These are phyloP conservation scores for Trypanosoma platydactyli DNA, from an alignment of 208 protist genomes.

Conservation along the genomic window DNA sequence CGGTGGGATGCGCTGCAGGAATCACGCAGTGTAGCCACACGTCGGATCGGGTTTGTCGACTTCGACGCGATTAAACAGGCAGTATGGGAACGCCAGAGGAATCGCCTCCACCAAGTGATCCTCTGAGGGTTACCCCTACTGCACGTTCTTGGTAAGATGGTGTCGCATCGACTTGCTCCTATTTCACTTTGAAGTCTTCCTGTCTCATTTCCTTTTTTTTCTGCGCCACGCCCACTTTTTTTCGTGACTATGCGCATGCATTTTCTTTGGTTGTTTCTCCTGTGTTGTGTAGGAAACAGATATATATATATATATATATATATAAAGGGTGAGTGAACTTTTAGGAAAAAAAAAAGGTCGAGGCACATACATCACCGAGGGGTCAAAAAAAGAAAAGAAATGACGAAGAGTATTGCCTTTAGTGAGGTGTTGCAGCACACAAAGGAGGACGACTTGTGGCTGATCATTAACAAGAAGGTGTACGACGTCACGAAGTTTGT, in stretches of 20 bases:
- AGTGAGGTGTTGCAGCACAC: conserved; percentile 70
- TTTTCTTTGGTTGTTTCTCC: too few species aligned
- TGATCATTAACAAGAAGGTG: conserved; percentile 86
- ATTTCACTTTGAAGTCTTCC: background rate
- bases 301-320: too few species aligned
- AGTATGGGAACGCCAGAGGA: conserved; percentile 23
- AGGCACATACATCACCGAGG: background rate
- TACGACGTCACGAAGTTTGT: conserved; percentile 87
- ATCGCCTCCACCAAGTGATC: background rate
- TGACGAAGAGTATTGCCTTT: conserved; percentile 31
- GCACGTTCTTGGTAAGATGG: background rate
- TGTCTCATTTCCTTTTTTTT: conserved; percentile 20
- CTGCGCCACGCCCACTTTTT: conserved; percentile 7
- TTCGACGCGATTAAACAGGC: conserved; percentile 58
- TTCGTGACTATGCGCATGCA: background rate
- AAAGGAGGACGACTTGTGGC: conserved; percentile 73
- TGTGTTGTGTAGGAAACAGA: too few species aligned
- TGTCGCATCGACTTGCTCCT: background rate
- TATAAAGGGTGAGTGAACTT: background rate
- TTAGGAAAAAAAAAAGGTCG: background rate
- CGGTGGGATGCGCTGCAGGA: conserved; percentile 35
- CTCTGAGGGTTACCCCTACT: background rate
- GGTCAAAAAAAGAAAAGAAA: conserved; percentile 10
- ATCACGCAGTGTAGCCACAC: conserved; percentile 15
- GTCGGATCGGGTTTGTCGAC: conserved; percentile 74